Conservation (phyloP, 768 basidiomycete species). For the Naematelia encephala region DNA sequence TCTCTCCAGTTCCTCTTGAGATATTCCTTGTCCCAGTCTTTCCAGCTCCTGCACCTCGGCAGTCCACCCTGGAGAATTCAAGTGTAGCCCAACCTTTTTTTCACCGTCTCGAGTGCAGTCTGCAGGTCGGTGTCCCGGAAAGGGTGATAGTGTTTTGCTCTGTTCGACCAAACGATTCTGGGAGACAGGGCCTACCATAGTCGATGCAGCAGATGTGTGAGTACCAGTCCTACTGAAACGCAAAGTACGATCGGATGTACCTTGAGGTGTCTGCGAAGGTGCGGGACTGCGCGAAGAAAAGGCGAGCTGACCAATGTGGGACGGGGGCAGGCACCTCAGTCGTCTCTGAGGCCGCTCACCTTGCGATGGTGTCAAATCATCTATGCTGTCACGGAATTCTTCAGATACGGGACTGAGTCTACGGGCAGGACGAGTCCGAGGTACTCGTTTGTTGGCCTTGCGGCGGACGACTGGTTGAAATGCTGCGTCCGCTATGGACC, state of each 20-base stretch:
- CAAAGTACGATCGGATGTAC: too few species aligned
- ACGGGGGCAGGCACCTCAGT: background rate
- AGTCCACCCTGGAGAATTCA: background rate
- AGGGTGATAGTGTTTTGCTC: too few species aligned
- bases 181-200: too few species aligned
- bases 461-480: background rate
- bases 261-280: too few species aligned
- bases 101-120: too few species aligned
- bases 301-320: background rate
- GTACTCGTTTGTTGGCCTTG: background rate
- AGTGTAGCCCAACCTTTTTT: too few species aligned
- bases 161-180: too few species aligned
- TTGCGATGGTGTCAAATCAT: background rate
- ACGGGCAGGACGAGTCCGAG: background rate
- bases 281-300: background rate
- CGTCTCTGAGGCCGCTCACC: background rate
- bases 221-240: too few species aligned
- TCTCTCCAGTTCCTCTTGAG: background rate
- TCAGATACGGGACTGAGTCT: background rate
- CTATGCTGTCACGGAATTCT: background rate
- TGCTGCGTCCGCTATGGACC: background rate
- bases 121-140: too few species aligned
- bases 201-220: too few species aligned
- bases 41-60: background rate
- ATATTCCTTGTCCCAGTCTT: background rate